These are phyloP conservation scores for Colletotrichum karsti DNA, from an alignment of 2,329 filamentous ascomycete species.

Conservation along the genomic window DNA sequence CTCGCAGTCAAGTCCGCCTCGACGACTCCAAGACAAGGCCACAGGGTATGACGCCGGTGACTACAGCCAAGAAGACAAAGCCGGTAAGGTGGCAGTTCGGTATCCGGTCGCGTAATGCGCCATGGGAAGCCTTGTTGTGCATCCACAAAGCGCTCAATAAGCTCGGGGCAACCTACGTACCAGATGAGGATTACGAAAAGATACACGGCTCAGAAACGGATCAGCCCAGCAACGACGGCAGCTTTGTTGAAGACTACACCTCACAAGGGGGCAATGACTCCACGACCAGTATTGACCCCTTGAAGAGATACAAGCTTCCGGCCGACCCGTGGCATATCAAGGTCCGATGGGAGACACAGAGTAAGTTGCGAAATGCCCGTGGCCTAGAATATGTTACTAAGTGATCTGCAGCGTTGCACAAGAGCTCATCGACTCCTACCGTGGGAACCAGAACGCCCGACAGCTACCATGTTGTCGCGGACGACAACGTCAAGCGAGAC, in stretches of 20 bases:
- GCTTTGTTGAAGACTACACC: slow-evolving; percentile 49
- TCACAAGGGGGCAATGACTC: slow-evolving; percentile 45
- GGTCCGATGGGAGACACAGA: slow-evolving; percentile 86
- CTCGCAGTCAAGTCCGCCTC: slow-evolving; percentile 73
- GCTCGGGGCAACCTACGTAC: slow-evolving; percentile 88
- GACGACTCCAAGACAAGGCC: slow-evolving; percentile 70
- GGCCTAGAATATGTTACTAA: slow-evolving; percentile 40
- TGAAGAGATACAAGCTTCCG: slow-evolving; percentile 80
- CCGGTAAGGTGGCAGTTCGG: slow-evolving; percentile 98
- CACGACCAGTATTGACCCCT: slow-evolving; percentile 57
- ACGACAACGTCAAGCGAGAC: slow-evolving; percentile 59
- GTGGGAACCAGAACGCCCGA: slow-evolving; percentile 37
- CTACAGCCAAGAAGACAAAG: slow-evolving; percentile 72
- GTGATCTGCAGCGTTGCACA: slow-evolving; percentile 47
- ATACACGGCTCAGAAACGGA: slow-evolving; percentile 51
- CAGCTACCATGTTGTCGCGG: slow-evolving; percentile 48
- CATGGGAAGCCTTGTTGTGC: slow-evolving; percentile 92
- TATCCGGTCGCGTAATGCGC: slow-evolving; percentile 92
- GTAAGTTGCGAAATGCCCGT: slow-evolving; percentile 61
- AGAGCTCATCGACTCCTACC: slow-evolving; percentile 36
- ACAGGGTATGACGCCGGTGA: slow-evolving; percentile 69
- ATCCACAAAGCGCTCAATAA: slow-evolving; percentile 92
- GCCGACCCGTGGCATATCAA: slow-evolving; percentile 96
- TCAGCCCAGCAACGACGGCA: slow-evolving; percentile 50
- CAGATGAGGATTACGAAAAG: slow-evolving; percentile 67